phyloP scores from a whole-genome alignment of 2,329 filamentous ascomycete species.

The Curvularia verruculosa region DNA sequence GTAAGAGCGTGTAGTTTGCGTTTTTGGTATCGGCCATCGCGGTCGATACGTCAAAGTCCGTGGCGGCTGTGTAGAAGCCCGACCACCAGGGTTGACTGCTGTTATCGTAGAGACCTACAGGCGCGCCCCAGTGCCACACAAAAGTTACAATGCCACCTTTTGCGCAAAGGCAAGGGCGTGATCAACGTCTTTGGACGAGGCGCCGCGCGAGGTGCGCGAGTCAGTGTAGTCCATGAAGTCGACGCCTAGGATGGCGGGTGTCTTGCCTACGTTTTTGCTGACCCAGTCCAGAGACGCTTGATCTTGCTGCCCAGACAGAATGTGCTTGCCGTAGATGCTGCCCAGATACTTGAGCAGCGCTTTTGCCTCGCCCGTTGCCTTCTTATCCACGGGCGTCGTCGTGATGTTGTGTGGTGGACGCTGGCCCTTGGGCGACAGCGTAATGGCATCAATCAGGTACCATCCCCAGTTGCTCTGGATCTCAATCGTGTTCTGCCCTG shows the following conservation, averaged over 20 bases:
- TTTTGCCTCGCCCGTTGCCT: conserved; percentile 48
- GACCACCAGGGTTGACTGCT: conserved; percentile 55
- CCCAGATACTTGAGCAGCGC: conserved; percentile 53
- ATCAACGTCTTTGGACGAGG: conserved; percentile 52
- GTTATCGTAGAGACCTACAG: conserved; percentile 56
- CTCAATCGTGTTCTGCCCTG: conserved; percentile 54
- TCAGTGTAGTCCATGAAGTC: conserved; percentile 60
- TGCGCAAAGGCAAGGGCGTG: conserved; percentile 55
- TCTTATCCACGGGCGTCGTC: conserved; percentile 48
- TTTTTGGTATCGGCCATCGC: conserved; percentile 52
- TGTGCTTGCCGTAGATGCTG: conserved; percentile 55
- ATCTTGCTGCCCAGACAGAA: conserved; percentile 59
- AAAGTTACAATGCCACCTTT: conserved; percentile 57
- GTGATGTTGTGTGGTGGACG: conserved; percentile 52
- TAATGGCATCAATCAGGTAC: conserved; percentile 56
- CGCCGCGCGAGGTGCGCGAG: conserved; percentile 53
- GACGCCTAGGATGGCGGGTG: conserved; percentile 54
- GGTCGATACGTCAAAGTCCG: conserved; percentile 55
- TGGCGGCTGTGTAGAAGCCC: conserved; percentile 59
- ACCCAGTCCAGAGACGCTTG: conserved; percentile 54
- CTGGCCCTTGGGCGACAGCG: conserved; percentile 44
- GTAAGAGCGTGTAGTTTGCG: conserved; percentile 56
- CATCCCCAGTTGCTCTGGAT: conserved; percentile 59
- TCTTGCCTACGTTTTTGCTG: conserved; percentile 54
- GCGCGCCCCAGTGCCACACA: conserved; percentile 59